These are phyloP conservation scores for Penicillium silybi DNA, from an alignment of 495 filamentous ascomycete genomes.

Conservation along the genomic window DNA sequence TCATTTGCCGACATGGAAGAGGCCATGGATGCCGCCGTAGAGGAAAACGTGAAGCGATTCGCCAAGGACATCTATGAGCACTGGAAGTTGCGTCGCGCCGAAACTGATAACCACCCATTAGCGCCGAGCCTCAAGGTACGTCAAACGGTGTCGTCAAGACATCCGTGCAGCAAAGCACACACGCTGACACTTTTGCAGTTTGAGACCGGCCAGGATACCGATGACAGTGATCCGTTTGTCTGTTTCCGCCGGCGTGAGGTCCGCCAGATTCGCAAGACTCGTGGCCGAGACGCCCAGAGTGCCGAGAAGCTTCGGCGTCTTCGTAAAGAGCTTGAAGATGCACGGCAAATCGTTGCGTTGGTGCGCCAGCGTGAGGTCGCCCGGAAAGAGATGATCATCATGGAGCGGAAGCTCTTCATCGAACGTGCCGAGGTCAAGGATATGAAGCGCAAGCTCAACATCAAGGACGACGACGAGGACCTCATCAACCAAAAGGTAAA, in stretches of 20 bases:
- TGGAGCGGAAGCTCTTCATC: conserved; percentile 74
- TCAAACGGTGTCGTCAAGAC: background rate
- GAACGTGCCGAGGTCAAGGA: conserved; percentile 76
- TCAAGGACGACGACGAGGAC: conserved; percentile 93
- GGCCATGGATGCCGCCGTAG: conserved; percentile 68
- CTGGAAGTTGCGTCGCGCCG: conserved; percentile 73
- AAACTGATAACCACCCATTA: conserved; percentile 61
- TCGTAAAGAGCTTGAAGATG: conserved; percentile 87
- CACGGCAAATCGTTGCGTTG: conserved; percentile 70
- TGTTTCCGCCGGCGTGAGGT: conserved; percentile 97
- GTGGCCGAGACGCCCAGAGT: conserved; percentile 87
- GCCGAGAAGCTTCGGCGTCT: conserved; percentile 91
- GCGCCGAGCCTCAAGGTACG: conserved; percentile 70
- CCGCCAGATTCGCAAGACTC: conserved; percentile 89
- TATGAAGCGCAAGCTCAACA: conserved; percentile 78
- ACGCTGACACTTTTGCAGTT: conserved; percentile 52
- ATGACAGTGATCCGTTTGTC: conserved; percentile 95
- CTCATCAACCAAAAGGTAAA: conserved; percentile 89
- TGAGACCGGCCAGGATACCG: conserved; percentile 86
- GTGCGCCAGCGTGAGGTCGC: conserved; percentile 74
- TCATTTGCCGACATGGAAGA: conserved; percentile 75
- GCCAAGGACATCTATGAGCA: conserved; percentile 86
- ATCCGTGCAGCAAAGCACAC: background rate
- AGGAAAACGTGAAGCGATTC: conserved; percentile 62
- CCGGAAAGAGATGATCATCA: conserved; percentile 69